Percentiles rank a stretch among this genome's conserved stretches.
Conservation (phyloP, 2,329 filamentous ascomycete genomes). For the Zymoseptoria pseudotritici region DNA sequence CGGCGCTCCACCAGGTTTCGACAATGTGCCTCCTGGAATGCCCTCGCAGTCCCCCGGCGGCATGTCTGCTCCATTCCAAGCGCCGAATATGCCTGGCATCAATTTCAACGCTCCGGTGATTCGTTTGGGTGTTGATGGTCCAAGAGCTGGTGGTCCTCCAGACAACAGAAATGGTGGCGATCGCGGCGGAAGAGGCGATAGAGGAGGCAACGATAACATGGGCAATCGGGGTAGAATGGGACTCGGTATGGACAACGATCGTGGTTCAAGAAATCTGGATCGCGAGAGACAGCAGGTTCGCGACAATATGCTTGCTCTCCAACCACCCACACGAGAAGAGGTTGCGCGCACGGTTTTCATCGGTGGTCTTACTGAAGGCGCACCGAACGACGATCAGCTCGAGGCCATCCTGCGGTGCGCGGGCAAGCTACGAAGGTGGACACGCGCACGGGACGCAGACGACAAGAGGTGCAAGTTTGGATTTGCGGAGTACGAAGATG, state of each 20-base stretch:
- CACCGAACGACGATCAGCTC: conserved; percentile 68
- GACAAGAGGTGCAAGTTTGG: conserved; percentile 82
- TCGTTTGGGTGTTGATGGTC: conserved; percentile 68
- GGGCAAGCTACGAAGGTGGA: conserved; percentile 74
- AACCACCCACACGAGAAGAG: conserved; percentile 82
- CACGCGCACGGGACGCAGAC: conserved; percentile 67
- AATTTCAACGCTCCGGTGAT: conserved; percentile 98
- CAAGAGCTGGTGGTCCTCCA: background rate
- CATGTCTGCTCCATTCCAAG: conserved; percentile 79
- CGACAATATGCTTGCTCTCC: conserved; percentile 40
- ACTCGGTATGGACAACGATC: conserved; percentile 45
- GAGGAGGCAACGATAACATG: conserved; percentile 32
- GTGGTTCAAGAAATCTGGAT: conserved; percentile 56
- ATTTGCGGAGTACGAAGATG: conserved; percentile 91
- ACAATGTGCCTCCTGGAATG: conserved; percentile 70
- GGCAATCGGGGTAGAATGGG: conserved; percentile 40
- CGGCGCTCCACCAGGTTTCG: conserved; percentile 74
- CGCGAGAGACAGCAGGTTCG: conserved; percentile 30
- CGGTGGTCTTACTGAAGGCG: conserved; percentile 72
- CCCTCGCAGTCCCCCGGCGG: conserved; percentile 66
- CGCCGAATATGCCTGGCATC: conserved; percentile 89
- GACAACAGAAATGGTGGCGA: conserved; percentile 4
- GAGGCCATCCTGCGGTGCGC: conserved; percentile 71
- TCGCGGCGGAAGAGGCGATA: conserved; percentile 13
- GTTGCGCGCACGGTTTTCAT: conserved; percentile 87